A percentile compares a stretch with the other conserved stretches of the same genome.
These are phyloP conservation scores for Syncephalastrum racemosum DNA, from an alignment of 371 early-diverging fungal genomes.

Conservation along the genomic window DNA sequence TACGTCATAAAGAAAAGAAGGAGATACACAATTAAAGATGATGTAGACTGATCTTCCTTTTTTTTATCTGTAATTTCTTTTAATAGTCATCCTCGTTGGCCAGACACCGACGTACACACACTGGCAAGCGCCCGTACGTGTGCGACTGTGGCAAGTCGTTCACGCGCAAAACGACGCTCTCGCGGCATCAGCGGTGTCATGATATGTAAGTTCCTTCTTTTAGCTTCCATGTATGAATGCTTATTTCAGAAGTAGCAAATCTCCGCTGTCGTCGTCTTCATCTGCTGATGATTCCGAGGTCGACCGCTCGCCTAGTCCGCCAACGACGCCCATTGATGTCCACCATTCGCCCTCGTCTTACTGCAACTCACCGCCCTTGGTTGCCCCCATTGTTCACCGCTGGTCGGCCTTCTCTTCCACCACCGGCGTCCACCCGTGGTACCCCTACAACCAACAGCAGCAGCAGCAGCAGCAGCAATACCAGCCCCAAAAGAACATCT, in stretches of 20 bases:
- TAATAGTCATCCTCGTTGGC: slow-evolving; percentile 39
- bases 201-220: slow-evolving; percentile 19
- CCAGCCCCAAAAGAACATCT: no score
- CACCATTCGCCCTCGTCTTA: slow-evolving; percentile 14
- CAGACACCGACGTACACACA: slow-evolving; percentile 42
- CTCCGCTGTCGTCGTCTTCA: slow-evolving; percentile 24
- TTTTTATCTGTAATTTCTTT: slow-evolving; percentile 2
- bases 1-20: slow-evolving; percentile 30
- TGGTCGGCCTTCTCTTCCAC: slow-evolving; percentile 5
- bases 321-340: slow-evolving; percentile 20
- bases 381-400: slow-evolving; percentile 23
- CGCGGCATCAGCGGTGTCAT: slow-evolving; percentile 56
- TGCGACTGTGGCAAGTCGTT: slow-evolving; percentile 55
- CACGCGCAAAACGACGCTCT: slow-evolving; percentile 63
- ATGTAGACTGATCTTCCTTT: neutral
- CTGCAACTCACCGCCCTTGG: slow-evolving; percentile 16
- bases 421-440: slow-evolving; percentile 4
- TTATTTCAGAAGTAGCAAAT: slow-evolving; percentile 8
- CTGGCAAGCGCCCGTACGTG: slow-evolving; percentile 41
- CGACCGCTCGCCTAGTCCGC: slow-evolving; percentile 33
- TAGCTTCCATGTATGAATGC: slow-evolving; percentile 2
- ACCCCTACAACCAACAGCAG: slow-evolving; percentile 12
- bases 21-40: no score
- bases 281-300: slow-evolving; percentile 37
- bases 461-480: slow-evolving; percentile 2